A percentile compares a stretch with the other conserved stretches of the same genome.
Evolutionary conservation across 73 alveolate genomes (phyloP).

Genomic region (Durusdinium trenchii): DNA sequence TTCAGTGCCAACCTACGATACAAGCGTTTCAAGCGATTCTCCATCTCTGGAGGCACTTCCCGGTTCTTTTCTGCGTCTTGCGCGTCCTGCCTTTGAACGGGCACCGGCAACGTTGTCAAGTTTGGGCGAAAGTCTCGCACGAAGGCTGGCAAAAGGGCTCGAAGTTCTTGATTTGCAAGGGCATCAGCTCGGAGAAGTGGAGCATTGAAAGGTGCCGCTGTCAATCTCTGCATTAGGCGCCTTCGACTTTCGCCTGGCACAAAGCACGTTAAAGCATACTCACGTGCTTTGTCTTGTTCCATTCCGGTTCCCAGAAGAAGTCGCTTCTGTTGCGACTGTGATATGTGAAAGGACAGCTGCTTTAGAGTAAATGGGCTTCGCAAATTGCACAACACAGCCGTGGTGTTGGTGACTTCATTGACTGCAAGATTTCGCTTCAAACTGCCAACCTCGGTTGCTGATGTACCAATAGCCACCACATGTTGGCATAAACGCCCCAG

Average conservation of each 20-base stretch:
- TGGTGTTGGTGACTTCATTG: slow-evolving; percentile 80
- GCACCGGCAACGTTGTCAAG: slow-evolving; percentile 80
- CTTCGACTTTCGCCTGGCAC: slow-evolving; percentile 93
- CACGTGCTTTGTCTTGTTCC: slow-evolving; percentile 93
- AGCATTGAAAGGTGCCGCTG: slow-evolving; percentile 89
- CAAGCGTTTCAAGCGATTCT: slow-evolving; percentile 67
- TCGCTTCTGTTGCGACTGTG: slow-evolving; percentile 91
- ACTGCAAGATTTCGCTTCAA: slow-evolving; percentile 83
- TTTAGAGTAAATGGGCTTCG: slow-evolving; percentile 83
- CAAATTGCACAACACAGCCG: slow-evolving; percentile 77
- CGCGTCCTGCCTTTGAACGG: neutral
- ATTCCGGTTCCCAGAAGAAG: slow-evolving; percentile 67
- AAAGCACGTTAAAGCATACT: slow-evolving; percentile 71
- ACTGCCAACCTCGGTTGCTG: slow-evolving; percentile 82
- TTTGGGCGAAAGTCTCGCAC: slow-evolving; percentile 78
- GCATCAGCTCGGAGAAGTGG: slow-evolving; percentile 85
- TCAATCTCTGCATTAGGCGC: slow-evolving; percentile 57
- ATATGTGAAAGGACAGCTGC: slow-evolving; percentile 88
- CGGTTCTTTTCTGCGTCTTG: slow-evolving; percentile 7
- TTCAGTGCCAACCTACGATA: slow-evolving; percentile 84
- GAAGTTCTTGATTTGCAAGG: slow-evolving; percentile 79
- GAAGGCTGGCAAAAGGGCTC: slow-evolving; percentile 55
- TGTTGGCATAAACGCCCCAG: slow-evolving; percentile 62
- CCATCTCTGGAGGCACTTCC: slow-evolving; percentile 84
- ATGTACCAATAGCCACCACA: slow-evolving; percentile 84